phyloP scores from a whole-genome alignment of 73 alveolate genomes.

The Tetrahymena malaccensis region DNA sequence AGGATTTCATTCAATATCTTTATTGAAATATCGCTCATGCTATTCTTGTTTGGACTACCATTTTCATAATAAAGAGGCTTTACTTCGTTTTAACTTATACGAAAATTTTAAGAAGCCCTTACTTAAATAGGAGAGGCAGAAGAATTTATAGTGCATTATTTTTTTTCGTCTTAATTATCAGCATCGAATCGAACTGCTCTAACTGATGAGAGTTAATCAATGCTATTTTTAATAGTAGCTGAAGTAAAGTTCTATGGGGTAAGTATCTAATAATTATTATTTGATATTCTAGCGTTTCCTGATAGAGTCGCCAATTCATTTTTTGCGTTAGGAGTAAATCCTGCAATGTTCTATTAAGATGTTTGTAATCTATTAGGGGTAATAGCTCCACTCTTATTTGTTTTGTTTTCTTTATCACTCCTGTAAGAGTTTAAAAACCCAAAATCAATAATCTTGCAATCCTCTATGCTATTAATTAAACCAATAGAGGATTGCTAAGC shows the following conservation, averaged over 20 bases:
- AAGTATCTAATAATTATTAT: not conserved
- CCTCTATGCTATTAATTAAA: not conserved
- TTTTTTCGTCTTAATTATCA: not conserved
- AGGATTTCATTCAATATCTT: not conserved
- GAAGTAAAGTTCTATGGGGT: not conserved
- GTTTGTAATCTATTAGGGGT: not conserved
- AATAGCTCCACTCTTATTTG: not conserved
- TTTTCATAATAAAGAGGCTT: not conserved
- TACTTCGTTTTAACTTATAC: not conserved
- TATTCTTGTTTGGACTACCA: not conserved
- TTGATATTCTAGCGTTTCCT: not conserved
- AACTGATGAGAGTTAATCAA: not conserved
- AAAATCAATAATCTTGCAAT: not conserved
- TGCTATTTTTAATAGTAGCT: not conserved
- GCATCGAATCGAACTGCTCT: not conserved
- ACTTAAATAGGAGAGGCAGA: not conserved
- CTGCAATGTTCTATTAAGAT: not conserved
- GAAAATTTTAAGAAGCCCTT: not conserved
- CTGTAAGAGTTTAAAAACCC: not conserved
- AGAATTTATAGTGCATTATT: not conserved
- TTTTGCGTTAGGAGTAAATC: not conserved
- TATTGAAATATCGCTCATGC: not conserved
- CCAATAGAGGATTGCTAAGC: not conserved
- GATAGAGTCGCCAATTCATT: not conserved
- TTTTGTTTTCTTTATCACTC: not conserved